These are phyloP conservation scores for Diaporthe nobilis DNA, from an alignment of 2,329 filamentous ascomycete genomes.

Conservation along the genomic window DNA sequence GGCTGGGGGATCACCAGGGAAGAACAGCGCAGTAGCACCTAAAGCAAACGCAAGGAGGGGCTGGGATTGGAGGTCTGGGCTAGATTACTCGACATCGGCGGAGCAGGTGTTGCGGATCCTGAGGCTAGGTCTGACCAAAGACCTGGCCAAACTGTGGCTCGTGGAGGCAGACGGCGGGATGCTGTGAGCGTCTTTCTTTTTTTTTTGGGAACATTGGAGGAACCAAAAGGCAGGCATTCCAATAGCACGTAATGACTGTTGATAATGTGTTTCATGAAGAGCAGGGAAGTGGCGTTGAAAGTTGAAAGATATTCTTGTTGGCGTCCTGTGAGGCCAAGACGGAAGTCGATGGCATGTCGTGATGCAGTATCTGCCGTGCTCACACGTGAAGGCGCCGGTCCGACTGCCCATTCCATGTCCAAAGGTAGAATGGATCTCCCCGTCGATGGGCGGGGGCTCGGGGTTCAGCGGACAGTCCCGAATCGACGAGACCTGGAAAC, in stretches of 20 bases:
- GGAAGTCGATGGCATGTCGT: conserved; percentile 25
- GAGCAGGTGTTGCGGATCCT: conserved; percentile 80
- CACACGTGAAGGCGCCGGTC: neutral
- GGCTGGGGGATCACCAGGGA: conserved; percentile 56
- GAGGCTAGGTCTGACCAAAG: conserved; percentile 80
- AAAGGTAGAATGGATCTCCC: conserved; percentile 10
- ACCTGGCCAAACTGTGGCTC: conserved; percentile 79
- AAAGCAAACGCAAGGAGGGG: conserved; percentile 84
- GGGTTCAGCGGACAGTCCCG: conserved; percentile 19
- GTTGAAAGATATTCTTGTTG: neutral
- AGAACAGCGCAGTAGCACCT: conserved; percentile 52
- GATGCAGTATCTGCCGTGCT: conserved; percentile 1
- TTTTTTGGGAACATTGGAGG: neutral
- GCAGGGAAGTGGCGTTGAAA: neutral
- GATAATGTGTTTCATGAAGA: conserved; percentile 32
- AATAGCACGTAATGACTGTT: conserved; percentile 30
- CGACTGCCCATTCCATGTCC: neutral
- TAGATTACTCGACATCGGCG: conserved; percentile 71
- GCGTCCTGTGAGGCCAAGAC: neutral
- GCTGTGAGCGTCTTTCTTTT: conserved; percentile 10
- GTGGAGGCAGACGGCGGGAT: conserved; percentile 69
- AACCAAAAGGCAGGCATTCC: neutral
- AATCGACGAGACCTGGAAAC: conserved; percentile 13
- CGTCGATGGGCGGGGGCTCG: conserved; percentile 9
- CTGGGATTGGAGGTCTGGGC: conserved; percentile 77